phyloP scores from a whole-genome alignment of 768 basidiomycete species.

The Lanmaoa pseudosensibilis region DNA sequence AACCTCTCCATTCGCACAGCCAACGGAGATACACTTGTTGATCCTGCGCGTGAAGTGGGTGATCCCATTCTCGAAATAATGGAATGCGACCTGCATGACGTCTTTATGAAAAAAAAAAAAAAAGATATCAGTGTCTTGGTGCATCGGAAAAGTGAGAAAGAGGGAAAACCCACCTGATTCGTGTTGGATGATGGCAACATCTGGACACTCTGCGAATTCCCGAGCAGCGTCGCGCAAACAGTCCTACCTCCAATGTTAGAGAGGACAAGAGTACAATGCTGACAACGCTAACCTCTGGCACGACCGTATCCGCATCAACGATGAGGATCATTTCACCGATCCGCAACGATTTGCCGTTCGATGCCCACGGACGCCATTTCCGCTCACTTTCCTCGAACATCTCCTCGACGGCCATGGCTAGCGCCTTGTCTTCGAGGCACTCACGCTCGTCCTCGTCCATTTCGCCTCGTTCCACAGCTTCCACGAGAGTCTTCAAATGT shows the following conservation, averaged over 20 bases:
- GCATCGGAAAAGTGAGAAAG: not conserved
- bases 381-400: slow-evolving; percentile 57
- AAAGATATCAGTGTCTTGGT: slow-evolving; percentile 27
- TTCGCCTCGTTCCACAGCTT: slow-evolving; percentile 39
- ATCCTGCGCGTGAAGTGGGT: slow-evolving; percentile 92
- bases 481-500: slow-evolving; percentile 46
- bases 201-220: slow-evolving; percentile 78
- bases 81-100: slow-evolving; percentile 86
- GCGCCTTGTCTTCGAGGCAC: slow-evolving; percentile 64
- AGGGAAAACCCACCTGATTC: slow-evolving; percentile 56
- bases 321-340: slow-evolving; percentile 81
- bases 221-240: slow-evolving; percentile 89
- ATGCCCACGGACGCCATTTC: slow-evolving; percentile 72
- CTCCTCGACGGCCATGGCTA: slow-evolving; percentile 74
- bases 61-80: slow-evolving; percentile 91
- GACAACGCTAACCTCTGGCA: slow-evolving; percentile 54
- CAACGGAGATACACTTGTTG: slow-evolving; percentile 80
- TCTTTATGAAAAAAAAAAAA: slow-evolving; percentile 39
- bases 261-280: not conserved
- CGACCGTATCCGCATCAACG: slow-evolving; percentile 86
- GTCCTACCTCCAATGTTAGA: slow-evolving; percentile 46
- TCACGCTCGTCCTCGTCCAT: slow-evolving; percentile 39
- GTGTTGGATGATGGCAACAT: slow-evolving; percentile 91
- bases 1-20: slow-evolving; percentile 77
- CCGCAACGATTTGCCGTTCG: slow-evolving; percentile 72